Evolutionary conservation across 495 filamentous ascomycete genomes (phyloP), one percentile per base, ranked within the genome.

Genomic region (Xylaria intraflava): DNA sequence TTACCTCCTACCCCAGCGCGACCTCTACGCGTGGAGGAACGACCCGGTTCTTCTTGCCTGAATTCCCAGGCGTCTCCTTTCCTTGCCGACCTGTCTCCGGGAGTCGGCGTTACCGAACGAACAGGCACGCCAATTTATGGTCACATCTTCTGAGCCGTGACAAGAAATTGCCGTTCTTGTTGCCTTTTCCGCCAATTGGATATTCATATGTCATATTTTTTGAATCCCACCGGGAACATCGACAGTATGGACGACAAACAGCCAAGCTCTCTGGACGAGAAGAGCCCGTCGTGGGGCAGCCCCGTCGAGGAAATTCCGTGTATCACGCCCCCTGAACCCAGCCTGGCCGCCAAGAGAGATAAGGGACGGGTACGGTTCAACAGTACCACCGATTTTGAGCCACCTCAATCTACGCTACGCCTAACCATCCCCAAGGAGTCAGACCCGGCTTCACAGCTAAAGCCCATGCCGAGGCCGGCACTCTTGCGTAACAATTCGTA

Each of bases 401-500:
- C 44, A 4, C 44, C 36, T 17, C 20, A 12, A 11, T 19, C 12
- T 14, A 17, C 31, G 14, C 45, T 9, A 33, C 24, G 47, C 20
- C 17, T 26, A 9, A 30, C n/a, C 24, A 5, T 14, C 6, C 27
- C 33, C 0, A 48, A 48, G 17, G 24, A 31, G 27, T 20, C 52
- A 1, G 38, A 55, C 2, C 1, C 12, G 6, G 11, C 19, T 10
- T 35, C 52, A 11, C 27, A 12, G 24, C 35, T 55, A n/a, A 53
- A 50, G 27, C 47, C 55, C 10, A 56, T 62, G 26, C 66, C 67
- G 0, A 60, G 64, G 45, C 65, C 68, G 23, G 69, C 68, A 19
- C 54, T 71, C 17, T 45, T 71, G 42, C 64, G 69, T 40, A 68
- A 62, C 10, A 71, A 65, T 50, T 70, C 67, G 11, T 60, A 61